A percentile compares a stretch with the other conserved stretches of the same genome.
Conservation (phyloP, 257 asterid genomes). For the Capsicum pubescens region DNA sequence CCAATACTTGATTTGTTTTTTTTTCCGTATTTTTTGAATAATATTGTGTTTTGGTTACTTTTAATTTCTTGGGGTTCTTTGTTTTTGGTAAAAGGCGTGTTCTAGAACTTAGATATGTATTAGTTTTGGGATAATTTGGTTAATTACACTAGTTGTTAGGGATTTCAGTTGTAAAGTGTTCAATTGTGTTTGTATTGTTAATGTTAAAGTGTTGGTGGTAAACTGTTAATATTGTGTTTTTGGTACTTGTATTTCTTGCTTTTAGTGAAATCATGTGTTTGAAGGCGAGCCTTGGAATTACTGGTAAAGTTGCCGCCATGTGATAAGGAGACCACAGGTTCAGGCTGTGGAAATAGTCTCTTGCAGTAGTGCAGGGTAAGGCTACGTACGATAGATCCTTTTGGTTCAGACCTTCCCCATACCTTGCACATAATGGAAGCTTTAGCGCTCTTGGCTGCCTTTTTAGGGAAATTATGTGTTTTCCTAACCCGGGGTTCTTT, state of each 20-base stretch:
- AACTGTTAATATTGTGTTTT: no score
- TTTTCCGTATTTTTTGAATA: neutral
- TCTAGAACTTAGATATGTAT: neutral
- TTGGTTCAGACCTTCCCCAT: no score
- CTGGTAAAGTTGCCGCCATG: no score
- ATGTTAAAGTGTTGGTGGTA: slow-evolving; percentile 36
- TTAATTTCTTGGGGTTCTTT: neutral
- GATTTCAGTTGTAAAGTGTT: neutral
- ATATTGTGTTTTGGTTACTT: neutral
- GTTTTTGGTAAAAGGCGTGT: neutral
- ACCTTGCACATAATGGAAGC: no score
- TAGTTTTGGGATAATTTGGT: slow-evolving; percentile 6
- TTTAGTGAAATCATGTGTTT: no score
- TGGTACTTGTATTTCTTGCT: no score
- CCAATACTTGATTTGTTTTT: slow-evolving; percentile 9
- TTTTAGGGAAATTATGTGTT: neutral
- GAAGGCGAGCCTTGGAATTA: no score
- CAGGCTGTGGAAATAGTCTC: no score
- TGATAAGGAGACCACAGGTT: no score
- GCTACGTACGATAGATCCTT: no score
- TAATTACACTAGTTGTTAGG: neutral
- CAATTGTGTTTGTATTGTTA: neutral
- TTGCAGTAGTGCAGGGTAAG: no score
- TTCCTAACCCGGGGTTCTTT: neutral
- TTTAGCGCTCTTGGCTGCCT: no score